Conservation (phyloP, 2,329 filamentous ascomycete genomes). For the Fusarium pseudocircinatum region DNA sequence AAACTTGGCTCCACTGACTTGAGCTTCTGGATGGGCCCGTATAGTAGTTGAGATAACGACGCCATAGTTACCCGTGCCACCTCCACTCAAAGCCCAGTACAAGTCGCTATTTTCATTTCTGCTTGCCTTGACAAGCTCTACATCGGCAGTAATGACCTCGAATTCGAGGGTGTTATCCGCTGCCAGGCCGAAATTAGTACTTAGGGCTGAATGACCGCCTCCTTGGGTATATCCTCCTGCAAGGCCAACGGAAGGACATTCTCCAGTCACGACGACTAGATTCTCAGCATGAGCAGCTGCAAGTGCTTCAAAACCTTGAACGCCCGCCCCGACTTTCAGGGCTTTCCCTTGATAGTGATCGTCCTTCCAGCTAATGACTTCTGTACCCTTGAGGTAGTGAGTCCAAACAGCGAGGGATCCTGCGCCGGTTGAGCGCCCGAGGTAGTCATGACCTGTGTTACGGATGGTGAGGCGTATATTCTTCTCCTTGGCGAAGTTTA, state of each 20-base stretch:
- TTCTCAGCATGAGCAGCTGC: constrained; percentile 56
- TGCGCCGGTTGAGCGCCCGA: constrained; percentile 67
- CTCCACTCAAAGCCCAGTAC: constrained; percentile 71
- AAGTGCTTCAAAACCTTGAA: constrained; percentile 59
- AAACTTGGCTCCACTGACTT: constrained; percentile 46
- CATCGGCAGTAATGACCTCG: constrained; percentile 63
- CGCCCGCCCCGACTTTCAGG: constrained; percentile 63
- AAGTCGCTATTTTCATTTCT: constrained; percentile 61
- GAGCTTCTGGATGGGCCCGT: constrained; percentile 57
- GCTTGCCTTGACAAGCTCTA: constrained; percentile 58
- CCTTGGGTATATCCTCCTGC: constrained; percentile 70
- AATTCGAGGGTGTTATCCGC: constrained; percentile 68
- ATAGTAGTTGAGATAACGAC: constrained; percentile 65
- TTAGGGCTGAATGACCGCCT: constrained; percentile 63
- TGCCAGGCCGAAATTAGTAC: constrained; percentile 63
- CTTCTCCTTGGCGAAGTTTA: constrained; percentile 42
- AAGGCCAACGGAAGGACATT: constrained; percentile 63
- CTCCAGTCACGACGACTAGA: constrained; percentile 63
- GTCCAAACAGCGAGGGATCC: constrained; percentile 54
- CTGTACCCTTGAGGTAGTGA: constrained; percentile 53
- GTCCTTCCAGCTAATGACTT: constrained; percentile 52
- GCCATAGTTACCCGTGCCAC: constrained; percentile 67
- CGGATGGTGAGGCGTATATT: constrained; percentile 61
- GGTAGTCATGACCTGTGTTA: constrained; percentile 64
- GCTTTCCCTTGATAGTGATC: constrained; percentile 60